Evolutionary conservation across 768 basidiomycete species (phyloP), one percentile per base, ranked within the genome.

Genomic region (Boletus reticuloceps): DNA sequence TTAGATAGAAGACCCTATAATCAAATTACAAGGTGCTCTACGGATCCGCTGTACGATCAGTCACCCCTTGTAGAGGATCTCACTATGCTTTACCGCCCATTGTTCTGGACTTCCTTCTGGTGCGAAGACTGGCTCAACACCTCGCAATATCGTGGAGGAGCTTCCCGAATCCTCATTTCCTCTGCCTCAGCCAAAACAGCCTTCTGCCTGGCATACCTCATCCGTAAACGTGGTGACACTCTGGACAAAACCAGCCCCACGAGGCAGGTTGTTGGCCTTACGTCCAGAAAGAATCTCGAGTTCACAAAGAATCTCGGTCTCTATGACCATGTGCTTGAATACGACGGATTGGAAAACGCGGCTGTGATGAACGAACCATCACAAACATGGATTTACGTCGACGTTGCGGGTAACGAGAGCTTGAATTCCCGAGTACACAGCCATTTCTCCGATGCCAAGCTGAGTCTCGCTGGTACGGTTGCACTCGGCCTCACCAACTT

Each of bases 31-130:
- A 80, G 86, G 14, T 88, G 86, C 56, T 69, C 75, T 7, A 62
- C 66, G 10, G 86, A 88, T 56, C 75, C 79, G 0, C 75, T 82
- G 50, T 86, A 86, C 55, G 73, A 73, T 17, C 70, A 79, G 0
- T 76, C 75, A 0, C 73, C 78, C 0, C 58, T 64, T 1, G 68
- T 71, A 1, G 86, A 88, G 65, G 86, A 86, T 61, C 72, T 86
- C 39, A 81, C 79, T 0, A 88, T 88, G 87, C 77, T 88, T 16
- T 88, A 85, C 58, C 79, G 85, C 0, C 85, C 87, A 0, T 74
- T 88, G 16, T 88, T 87, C 67, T 88, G 86, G 86, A 88, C 86
- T 0, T 79, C 87, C 1, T 88, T 80, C 58, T 88, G 86, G 86
- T 85, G 79, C 58, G 84, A 88, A 65, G 87, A 88, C 63, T 88